Evolutionary conservation across 129 eudicot species (phyloP).

Genomic region (Chrysanthemum makinoi): DNA sequence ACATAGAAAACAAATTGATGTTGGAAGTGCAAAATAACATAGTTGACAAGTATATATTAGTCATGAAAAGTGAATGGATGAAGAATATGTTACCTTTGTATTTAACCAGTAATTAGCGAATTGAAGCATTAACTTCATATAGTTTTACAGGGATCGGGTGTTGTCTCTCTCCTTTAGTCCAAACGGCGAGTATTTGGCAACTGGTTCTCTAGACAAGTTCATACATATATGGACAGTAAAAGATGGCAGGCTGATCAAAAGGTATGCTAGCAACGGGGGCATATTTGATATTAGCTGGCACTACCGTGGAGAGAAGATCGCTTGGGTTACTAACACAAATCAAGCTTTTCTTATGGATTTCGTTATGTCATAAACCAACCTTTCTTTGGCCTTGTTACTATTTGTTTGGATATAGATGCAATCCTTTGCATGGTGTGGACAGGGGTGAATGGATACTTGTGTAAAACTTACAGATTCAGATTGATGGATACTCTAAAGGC

Average conservation of each 20-base stretch:
- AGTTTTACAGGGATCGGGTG: slow-evolving; percentile 44
- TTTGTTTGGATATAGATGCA: not conserved
- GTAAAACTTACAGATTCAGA: not conserved
- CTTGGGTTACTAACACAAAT: slow-evolving; percentile 42
- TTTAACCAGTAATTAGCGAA: not conserved
- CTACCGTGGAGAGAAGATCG: slow-evolving; percentile 55
- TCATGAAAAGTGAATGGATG: not conserved
- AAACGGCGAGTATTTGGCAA: slow-evolving; percentile 55
- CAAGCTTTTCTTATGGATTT: slow-evolving; percentile 43
- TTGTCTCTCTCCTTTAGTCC: slow-evolving; percentile 59
- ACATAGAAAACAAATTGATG: not conserved
- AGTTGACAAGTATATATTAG: not conserved
- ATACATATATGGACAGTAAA: slow-evolving; percentile 55
- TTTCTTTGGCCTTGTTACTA: not conserved
- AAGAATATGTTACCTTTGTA: not conserved
- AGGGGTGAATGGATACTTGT: not conserved
- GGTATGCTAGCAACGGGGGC: slow-evolving; percentile 40
- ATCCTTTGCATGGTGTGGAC: not conserved
- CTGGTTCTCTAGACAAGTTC: slow-evolving; percentile 47
- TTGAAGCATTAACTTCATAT: not conserved
- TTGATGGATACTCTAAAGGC: not conserved
- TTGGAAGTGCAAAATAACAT: slow-evolving; percentile 13
- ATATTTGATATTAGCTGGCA: slow-evolving; percentile 60
- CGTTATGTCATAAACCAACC: slow-evolving; percentile 29
- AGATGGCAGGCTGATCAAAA: slow-evolving; percentile 47